Base-by-base conservation (phyloP, 164 flowering plant species). In the Vitis amurensis region DNA sequence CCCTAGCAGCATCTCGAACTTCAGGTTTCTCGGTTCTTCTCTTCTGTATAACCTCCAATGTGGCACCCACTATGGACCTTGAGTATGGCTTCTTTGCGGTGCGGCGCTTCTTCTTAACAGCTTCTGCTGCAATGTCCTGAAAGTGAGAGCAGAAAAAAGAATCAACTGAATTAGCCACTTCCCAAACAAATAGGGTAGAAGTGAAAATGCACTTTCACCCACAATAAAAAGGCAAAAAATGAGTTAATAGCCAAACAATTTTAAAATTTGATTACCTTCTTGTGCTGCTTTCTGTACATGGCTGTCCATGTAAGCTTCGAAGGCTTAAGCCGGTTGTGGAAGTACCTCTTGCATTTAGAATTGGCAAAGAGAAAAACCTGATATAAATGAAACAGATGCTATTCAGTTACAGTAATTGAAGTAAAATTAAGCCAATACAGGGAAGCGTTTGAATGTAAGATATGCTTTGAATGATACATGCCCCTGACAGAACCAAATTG, bases 261-360 rank as follows among this genome's bases (percentile, higher is more conserved):
- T 52, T 12, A 11, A 59, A 9, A 8, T n/a, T 12, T 48, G 10
- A 31, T 63, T 13, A 78, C 81, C 75, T 78, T 78, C 71, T 74
- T 78, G 55, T 74, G 81, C 44, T 78, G 81, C 59, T 78, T 78
- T 37, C 78, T 65, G 74, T 73, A 77, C 77, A 77, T 62, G 49
- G 80, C 77, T 10, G 80, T 77, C 80, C 80, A 77, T 2, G 74
- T 71, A 70, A 74, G 78, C 61, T 78, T 78, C 1, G 81, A 73
- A 2, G 81, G 81, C 73, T 72, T 78, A 71, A 78, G 71, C 17
- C 73, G 64, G 68, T 78, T 78, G 78, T 78, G 81, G 71, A 78
- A 78, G 69, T 78, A 78, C 73, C 78, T 71, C 73, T 78, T 78
- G 78, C 81, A 78, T 61, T 78, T 78, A 37, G 81, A 78, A 67